phyloP scores from a whole-genome alignment of 768 basidiomycete genomes.

The Agaricus sinodeliciosus region DNA sequence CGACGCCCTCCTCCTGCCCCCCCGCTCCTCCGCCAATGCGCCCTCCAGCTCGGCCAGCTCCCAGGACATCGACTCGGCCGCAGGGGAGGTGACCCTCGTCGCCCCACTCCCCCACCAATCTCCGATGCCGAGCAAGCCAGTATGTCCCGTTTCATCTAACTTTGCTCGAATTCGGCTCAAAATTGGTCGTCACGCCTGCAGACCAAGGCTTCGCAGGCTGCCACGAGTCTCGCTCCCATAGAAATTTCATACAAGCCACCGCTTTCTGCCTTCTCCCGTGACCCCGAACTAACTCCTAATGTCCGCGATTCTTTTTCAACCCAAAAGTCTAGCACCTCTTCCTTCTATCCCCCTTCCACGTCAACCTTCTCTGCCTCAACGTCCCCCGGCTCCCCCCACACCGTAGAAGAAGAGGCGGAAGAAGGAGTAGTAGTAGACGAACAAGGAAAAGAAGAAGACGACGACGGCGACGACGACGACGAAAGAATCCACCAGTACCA shows the following conservation, averaged over 20 bases:
- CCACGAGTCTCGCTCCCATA: conserved; percentile 23
- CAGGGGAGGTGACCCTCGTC: conserved; percentile 25
- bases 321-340: conserved; percentile 61
- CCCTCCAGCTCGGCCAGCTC: conserved; percentile 5
- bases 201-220: conserved; percentile 28
- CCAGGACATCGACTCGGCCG: conserved; percentile 16
- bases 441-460: no score
- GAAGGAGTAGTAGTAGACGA: no score
- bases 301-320: conserved; percentile 56
- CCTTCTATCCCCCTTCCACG: conserved; percentile 71
- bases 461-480: no score
- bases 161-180: conserved; percentile 11
- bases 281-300: conserved; percentile 40
- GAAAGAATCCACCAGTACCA: conserved; percentile 12
- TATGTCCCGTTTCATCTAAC: conserved; percentile 21
- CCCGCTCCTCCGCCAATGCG: conserved; percentile 24
- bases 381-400: conserved; percentile 58
- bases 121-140: conserved; percentile 24
- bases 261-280: conserved; percentile 42
- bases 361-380: conserved; percentile 58
- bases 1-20: conserved; percentile 19
- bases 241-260: conserved; percentile 28
- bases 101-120: conserved; percentile 19
- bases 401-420: conserved; percentile 33
- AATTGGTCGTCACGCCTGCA: conserved; percentile 14